Base-by-base conservation (phyloP, 2,329 filamentous ascomycete species). In the Rutstroemia sp. region DNA sequence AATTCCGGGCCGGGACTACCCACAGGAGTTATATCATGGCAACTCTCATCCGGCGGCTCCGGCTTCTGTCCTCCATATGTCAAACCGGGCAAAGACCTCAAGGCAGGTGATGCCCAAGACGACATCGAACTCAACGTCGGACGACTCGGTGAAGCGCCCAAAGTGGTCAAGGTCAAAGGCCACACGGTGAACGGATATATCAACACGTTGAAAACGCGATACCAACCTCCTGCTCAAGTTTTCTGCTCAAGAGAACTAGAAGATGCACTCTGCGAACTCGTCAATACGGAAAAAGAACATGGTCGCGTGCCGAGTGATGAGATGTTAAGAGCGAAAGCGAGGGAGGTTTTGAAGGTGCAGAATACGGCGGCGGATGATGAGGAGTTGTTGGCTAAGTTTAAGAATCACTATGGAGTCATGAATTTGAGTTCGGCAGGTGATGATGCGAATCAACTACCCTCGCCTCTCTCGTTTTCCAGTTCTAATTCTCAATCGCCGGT, bases 211-310 rank as follows among this genome's bases (percentile, higher is more conserved):
- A 30, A 37, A n/a, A 69, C 71, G 1, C 72, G 75, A 5, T 75
- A 74, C 57, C 70, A 72, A 14, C 73, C 74, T 9, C 78, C 78
- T 0, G 77, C 79, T 0, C 68, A 68, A 8, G 73, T 84, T 0
- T 85, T 85, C 66, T 83, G 79, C 67, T 81, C 78, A 18, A 72
- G 79, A 6, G 79, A 83, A 63, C 73, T 85, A 21, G 82, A 85
- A 66, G 71, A 67, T n/a, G 79, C 77, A 2, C 70, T 85, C 14
- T 66, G 72, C 10, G 72, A 74, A 18, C 81, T 77, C 60, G 78
- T 81, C 5, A 69, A 72, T 30, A 64, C 68, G 2, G 69, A 76
- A 58, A 63, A 77, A 5, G 67, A 65, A 4, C 70, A 66, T 1
- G 74, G 73, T 2, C 64, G 62, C 5, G 73, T 80, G 58, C 81